Conservation (phyloP, 306 rosid species). For the Biancaea sappan region DNA sequence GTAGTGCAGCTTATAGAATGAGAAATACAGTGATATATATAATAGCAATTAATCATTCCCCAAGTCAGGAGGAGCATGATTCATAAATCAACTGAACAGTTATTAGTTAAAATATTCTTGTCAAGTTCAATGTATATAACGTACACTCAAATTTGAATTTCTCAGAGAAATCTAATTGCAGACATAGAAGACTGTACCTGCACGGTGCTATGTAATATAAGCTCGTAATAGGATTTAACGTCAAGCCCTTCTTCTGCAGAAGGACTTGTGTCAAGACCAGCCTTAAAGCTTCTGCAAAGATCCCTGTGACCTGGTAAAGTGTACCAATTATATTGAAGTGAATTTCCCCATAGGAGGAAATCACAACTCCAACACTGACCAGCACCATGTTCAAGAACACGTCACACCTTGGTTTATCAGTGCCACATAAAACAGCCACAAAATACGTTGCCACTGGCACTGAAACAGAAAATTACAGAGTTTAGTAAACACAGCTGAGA, state of each 20-base stretch:
- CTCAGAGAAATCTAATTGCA: conserved; percentile 22
- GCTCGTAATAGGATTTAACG: conserved; percentile 87
- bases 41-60: background rate
- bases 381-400: conserved; percentile 93
- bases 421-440: conserved; percentile 87
- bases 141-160: background rate
- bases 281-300: conserved; percentile 95
- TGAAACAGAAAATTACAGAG: conserved; percentile 48
- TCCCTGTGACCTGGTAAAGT: conserved; percentile 89
- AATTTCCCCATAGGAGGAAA: conserved; percentile 95
- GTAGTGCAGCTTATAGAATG: background rate
- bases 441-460: conserved; percentile 98
- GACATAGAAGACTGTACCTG: conserved; percentile 62
- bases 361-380: conserved; percentile 94
- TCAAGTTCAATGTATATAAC: background rate
- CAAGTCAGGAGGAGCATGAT: background rate
- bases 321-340: conserved; percentile 92
- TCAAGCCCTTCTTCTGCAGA: conserved; percentile 92
- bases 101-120: background rate
- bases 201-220: conserved; percentile 97
- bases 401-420: conserved; percentile 90
- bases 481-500: conserved; percentile 13
- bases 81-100: background rate
- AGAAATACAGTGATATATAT: background rate
- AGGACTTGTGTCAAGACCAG: conserved; percentile 97